Percentiles rank a stretch among this genome's conserved stretches.
phyloP scores from a whole-genome alignment of 2,329 filamentous ascomycete species.

The Claviceps maximensis region DNA sequence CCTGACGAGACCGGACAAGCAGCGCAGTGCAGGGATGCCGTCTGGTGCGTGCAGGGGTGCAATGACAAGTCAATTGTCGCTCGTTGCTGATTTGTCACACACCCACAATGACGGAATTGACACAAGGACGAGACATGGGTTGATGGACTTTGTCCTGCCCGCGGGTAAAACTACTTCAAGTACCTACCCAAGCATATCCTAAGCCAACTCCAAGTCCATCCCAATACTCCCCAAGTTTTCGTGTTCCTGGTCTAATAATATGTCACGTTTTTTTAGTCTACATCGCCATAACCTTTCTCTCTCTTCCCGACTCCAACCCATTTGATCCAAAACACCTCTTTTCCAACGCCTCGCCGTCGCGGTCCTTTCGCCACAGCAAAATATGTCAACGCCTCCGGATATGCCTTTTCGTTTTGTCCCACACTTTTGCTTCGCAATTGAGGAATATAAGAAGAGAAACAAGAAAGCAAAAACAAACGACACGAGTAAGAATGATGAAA shows the following conservation, averaged over 20 bases:
- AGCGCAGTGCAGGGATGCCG: neutral
- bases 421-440: neutral
- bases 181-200: neutral
- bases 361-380: neutral
- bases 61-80: neutral
- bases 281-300: neutral
- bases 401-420: neutral
- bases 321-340: slow-evolving; percentile 4
- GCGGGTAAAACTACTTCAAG: neutral
- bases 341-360: neutral
- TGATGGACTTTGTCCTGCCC: neutral
- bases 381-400: slow-evolving; percentile 2
- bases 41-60: no score
- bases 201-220: no score
- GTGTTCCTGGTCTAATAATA: neutral
- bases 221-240: neutral
- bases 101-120: neutral
- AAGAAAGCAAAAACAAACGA: neutral
- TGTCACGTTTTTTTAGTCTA: neutral
- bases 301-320: neutral
- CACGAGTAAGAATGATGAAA: neutral
- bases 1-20: neutral
- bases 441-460: neutral
- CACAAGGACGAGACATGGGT: no score
- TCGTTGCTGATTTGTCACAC: neutral